Evolutionary conservation across 177 flowering plant genomes (phyloP).

Genomic region (Vitis hybrid): DNA sequence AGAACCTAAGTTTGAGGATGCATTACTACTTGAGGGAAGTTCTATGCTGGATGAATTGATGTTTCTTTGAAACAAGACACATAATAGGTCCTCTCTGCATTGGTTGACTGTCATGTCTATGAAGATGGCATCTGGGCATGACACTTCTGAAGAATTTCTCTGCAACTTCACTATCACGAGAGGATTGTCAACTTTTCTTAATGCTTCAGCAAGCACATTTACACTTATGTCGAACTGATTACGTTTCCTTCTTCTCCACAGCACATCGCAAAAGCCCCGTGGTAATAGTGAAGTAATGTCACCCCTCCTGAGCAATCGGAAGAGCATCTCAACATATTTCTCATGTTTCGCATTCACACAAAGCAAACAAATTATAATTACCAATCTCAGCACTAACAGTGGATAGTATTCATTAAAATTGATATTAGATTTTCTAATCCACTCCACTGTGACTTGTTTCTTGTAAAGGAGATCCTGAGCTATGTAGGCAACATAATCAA

Average conservation of each 20-base stretch:
- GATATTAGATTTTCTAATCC: constrained; percentile 36
- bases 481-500: constrained; percentile 10
- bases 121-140: constrained; percentile 20
- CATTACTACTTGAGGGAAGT: neutral
- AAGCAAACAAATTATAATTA: constrained; percentile 39
- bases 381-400: constrained; percentile 38
- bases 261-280: constrained; percentile 25
- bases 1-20: constrained; percentile 1
- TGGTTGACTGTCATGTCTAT: constrained; percentile 23
- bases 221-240: neutral
- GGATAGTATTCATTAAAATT: constrained; percentile 22
- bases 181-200: constrained; percentile 42
- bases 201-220: constrained; percentile 37
- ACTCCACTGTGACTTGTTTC: constrained; percentile 22
- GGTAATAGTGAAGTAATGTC: constrained; percentile 42
- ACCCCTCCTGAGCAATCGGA: constrained; percentile 18
- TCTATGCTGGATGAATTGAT: neutral
- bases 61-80: constrained; percentile 30
- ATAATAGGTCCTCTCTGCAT: constrained; percentile 28
- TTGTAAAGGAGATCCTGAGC: constrained; percentile 23
- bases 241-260: constrained; percentile 9
- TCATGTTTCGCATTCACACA: constrained; percentile 31
- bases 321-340: constrained; percentile 19
- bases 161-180: constrained; percentile 31
- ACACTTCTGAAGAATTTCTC: constrained; percentile 4